Percentiles rank a stretch among this genome's conserved stretches.
Evolutionary conservation across 2,329 filamentous ascomycete species (phyloP).

Genomic region (Leptographium flavum): DNA sequence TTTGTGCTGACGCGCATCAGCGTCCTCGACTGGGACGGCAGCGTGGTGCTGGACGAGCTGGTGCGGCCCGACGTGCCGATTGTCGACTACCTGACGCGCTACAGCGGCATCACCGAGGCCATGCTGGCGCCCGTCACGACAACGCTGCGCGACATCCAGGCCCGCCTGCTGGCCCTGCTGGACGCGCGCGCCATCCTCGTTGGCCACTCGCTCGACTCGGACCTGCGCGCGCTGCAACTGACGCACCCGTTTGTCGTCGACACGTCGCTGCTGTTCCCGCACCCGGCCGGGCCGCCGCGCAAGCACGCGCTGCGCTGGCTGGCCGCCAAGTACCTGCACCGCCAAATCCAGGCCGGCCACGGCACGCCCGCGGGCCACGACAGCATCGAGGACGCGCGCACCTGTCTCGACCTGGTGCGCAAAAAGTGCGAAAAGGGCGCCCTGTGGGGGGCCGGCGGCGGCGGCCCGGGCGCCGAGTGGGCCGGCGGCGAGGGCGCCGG

Average conservation of each 20-base stretch:
- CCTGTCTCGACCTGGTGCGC: conserved; percentile 84
- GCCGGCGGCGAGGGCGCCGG: conserved; percentile 49
- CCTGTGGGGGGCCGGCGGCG: conserved; percentile 52
- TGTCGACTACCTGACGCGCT: conserved; percentile 79
- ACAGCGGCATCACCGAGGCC: conserved; percentile 80
- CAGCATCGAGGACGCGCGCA: conserved; percentile 81
- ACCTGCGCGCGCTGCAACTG: conserved; percentile 70
- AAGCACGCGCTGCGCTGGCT: conserved; percentile 89
- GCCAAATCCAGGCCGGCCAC: conserved; percentile 72
- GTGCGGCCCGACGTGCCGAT: conserved; percentile 86
- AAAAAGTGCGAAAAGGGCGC: conserved; percentile 92
- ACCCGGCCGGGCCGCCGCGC: conserved; percentile 75
- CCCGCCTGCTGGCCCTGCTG: conserved; percentile 57
- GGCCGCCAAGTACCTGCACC: conserved; percentile 67
- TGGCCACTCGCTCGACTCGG: conserved; percentile 70
- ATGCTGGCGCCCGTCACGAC: conserved; percentile 77
- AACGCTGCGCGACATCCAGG: conserved; percentile 69
- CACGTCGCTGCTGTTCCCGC: conserved; percentile 78
- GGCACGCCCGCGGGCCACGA: conserved; percentile 62
- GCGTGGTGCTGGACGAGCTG: conserved; percentile 71
- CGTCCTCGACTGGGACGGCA: conserved; percentile 72
- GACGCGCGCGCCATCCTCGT: conserved; percentile 59
- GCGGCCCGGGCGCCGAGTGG: conserved; percentile 3
- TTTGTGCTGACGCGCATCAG: conserved; percentile 83
- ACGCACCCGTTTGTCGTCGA: conserved; percentile 91